Conservation (phyloP, 179 eudicot species). For the Spergularia azorica region DNA sequence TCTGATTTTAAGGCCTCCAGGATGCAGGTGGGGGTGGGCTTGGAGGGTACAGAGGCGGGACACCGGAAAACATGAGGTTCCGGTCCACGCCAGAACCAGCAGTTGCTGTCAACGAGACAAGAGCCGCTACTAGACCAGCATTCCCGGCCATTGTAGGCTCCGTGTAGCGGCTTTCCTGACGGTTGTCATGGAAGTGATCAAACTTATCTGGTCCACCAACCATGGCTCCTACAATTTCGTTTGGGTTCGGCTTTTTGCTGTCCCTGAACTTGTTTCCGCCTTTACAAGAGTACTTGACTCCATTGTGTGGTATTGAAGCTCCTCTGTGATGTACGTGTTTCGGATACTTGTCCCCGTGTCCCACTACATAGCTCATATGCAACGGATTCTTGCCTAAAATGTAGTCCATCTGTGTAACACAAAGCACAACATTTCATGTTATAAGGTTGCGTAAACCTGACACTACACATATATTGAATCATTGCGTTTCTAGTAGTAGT, state of each 20-base stretch:
- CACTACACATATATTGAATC: not conserved
- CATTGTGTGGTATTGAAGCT: conserved; percentile 66
- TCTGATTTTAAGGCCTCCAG: conserved; percentile 57
- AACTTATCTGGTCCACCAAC: conserved; percentile 77
- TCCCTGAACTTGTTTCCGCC: conserved; percentile 63
- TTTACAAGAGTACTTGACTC: conserved; percentile 52
- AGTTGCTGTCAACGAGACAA: conserved; percentile 57
- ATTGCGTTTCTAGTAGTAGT: not conserved
- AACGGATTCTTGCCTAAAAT: conserved; percentile 71
- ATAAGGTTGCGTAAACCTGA: no score
- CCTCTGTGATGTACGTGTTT: conserved; percentile 71
- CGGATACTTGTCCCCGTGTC: conserved; percentile 62
- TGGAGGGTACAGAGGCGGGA: conserved; percentile 64
- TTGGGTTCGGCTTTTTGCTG: conserved; percentile 54
- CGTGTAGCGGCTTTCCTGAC: conserved; percentile 47
- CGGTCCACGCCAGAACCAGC: conserved; percentile 57
- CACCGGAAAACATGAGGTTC: conserved; percentile 64
- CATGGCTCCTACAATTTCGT: conserved; percentile 68
- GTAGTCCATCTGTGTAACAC: conserved; percentile 60
- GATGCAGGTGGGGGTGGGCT: conserved; percentile 89
- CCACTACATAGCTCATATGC: conserved; percentile 77
- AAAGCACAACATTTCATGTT: not conserved
- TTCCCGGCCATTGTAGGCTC: conserved; percentile 93
- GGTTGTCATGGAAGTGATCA: conserved; percentile 53
- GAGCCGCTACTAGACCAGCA: conserved; percentile 89